Evolutionary conservation across 352 stramenopile genomes (phyloP).

Genomic region (Phytophthora pisi): DNA sequence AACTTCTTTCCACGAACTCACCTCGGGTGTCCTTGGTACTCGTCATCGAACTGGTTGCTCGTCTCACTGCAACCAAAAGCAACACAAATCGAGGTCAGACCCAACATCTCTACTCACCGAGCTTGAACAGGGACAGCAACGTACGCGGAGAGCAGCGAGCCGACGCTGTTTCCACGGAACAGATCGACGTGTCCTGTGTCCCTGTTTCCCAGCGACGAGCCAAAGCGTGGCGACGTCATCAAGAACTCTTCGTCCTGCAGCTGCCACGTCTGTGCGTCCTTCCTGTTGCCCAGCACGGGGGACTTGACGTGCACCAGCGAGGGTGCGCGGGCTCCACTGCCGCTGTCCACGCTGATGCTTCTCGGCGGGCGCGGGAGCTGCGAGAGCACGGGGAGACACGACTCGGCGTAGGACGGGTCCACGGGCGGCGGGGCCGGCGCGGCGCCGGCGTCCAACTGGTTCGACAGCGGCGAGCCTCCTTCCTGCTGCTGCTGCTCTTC

Average conservation of each 20-base stretch:
- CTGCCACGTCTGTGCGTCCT: conserved; percentile 73
- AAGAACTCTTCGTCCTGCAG: conserved; percentile 73
- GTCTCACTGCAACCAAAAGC: conserved; percentile 29
- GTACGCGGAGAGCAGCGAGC: conserved; percentile 40
- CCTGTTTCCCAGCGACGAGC: conserved; percentile 30
- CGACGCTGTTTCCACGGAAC: conserved; percentile 35
- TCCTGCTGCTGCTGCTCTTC: conserved; percentile 49
- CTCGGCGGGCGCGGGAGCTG: conserved; percentile 45
- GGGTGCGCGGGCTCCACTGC: conserved; percentile 21
- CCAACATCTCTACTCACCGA: background rate
- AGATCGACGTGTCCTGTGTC: conserved; percentile 32
- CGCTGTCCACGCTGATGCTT: conserved; percentile 56
- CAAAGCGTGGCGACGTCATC: conserved; percentile 61
- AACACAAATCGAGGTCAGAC: conserved; percentile 19
- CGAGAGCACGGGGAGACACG: conserved; percentile 53
- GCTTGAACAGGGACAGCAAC: conserved; percentile 10
- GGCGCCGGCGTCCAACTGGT: conserved; percentile 17
- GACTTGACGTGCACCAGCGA: conserved; percentile 59
- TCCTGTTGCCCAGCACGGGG: conserved; percentile 58
- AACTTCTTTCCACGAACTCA: conserved; percentile 5
- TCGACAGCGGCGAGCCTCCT: conserved; percentile 8
- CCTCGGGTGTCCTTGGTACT: conserved; percentile 41
- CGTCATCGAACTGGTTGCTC: conserved; percentile 42
- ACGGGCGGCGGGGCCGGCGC: conserved; percentile 30
- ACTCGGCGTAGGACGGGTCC: conserved; percentile 53